A percentile compares a stretch with the other conserved stretches of the same genome.
Conservation (phyloP, 257 asterid genomes). For the Ophiorrhiza pumila region DNA sequence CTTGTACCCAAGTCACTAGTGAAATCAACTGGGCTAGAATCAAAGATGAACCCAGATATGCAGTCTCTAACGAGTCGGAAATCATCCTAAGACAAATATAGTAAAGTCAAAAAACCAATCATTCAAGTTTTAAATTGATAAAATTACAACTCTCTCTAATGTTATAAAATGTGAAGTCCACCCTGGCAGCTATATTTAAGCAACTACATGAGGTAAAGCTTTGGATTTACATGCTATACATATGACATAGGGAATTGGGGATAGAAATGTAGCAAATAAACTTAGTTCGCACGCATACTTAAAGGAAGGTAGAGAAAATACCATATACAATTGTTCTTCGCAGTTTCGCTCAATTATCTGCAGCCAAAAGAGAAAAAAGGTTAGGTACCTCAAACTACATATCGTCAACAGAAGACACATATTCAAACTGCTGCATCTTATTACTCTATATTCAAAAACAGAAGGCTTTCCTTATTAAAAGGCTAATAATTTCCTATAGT, state of each 20-base stretch:
- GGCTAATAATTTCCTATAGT: no score
- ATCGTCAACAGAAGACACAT: not conserved
- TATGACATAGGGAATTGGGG: not conserved
- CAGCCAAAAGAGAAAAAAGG: slow-evolving; percentile 22
- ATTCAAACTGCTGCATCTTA: not conserved
- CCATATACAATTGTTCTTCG: slow-evolving; percentile 55
- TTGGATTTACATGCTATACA: slow-evolving; percentile 2
- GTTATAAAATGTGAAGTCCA: not conserved
- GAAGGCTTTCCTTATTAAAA: not conserved
- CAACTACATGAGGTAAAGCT: not conserved
- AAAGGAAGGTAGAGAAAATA: slow-evolving; percentile 26
- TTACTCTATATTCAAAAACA: not conserved
- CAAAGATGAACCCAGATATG: slow-evolving; percentile 76
- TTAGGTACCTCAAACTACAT: slow-evolving; percentile 2
- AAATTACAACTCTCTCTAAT: not conserved
- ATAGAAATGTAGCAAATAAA: not conserved
- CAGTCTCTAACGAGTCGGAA: slow-evolving; percentile 73
- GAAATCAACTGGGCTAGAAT: slow-evolving; percentile 88
- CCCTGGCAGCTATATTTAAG: not conserved
- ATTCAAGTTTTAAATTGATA: not conserved
- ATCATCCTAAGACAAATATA: slow-evolving; percentile 47
- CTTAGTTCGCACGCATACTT: not conserved
- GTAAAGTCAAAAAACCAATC: not conserved
- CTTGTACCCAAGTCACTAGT: slow-evolving; percentile 72
- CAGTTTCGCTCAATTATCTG: slow-evolving; percentile 87